phyloP scores from a whole-genome alignment of 352 stramenopile species.

The Globisporangium alternatum region DNA sequence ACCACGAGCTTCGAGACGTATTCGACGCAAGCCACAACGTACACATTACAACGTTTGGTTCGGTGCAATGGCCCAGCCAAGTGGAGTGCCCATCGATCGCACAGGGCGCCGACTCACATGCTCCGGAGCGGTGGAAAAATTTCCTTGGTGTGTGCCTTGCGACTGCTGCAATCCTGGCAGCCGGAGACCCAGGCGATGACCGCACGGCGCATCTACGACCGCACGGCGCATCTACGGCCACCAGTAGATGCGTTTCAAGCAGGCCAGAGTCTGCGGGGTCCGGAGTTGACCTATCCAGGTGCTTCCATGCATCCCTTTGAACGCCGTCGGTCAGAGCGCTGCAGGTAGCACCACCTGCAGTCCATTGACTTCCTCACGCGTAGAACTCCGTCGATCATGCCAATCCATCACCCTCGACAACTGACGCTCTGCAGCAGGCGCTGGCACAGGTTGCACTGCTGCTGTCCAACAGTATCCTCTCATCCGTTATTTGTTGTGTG shows the following conservation, averaged over 20 bases:
- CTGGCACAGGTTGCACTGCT: background rate
- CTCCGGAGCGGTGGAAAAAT: background rate
- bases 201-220: background rate
- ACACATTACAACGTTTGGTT: background rate
- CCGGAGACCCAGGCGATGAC: background rate
- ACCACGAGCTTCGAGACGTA: constrained; percentile 21
- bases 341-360: background rate
- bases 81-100: background rate
- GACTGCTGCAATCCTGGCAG: background rate
- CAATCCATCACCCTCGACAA: no score
- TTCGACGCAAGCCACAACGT: constrained; percentile 16
- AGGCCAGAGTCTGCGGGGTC: background rate
- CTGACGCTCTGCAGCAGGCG: no score
- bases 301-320: background rate
- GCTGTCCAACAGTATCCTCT: background rate
- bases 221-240: background rate
- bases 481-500: background rate
- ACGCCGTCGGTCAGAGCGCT: background rate
- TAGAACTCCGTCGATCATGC: background rate
- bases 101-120: background rate
- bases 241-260: background rate
- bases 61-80: background rate
- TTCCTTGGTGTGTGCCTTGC: background rate
- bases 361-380: background rate
- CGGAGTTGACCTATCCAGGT: background rate